Evolutionary conservation across 352 stramenopile species (phyloP), one percentile per base, ranked within the genome.

Genomic region (Globisporangium polare): DNA sequence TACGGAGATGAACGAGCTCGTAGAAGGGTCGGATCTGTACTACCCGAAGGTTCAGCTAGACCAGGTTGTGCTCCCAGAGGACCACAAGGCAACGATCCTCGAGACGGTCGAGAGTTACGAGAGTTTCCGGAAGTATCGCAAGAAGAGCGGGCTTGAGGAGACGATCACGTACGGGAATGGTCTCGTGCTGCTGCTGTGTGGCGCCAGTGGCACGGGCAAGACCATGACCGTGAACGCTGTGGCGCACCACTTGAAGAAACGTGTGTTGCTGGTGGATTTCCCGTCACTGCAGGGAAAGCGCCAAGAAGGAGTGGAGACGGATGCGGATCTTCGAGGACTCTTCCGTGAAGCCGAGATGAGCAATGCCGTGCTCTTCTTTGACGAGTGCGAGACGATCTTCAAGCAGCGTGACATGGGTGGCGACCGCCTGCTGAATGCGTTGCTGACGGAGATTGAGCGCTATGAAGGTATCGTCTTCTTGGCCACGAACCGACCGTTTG

Each of bases 221-320:
- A 96, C 88, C 13, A 96, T 96, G 88, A 95, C 87, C 1, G 88
- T 95, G 31, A 94, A 95, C 53, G 88, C 86, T 35, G 85, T 96
- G 1, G 88, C 86, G 18, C 69, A 93, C 49, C 83, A 94, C 42
- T 60, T 96, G 22, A 83, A 90, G 58, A 96, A 96, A 65, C 84
- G 86, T 58, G 86, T 96, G 53, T 71, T 96, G 41, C 69, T 95
- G n/a, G 84, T 95, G 45, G 88, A 96, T 55, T 96, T 96, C 56
- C 83, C 83, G 7, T 94, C 84, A 9, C 66, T 96, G 29, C 85
- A 92, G 59, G 85, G 85, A 15, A 95, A 93, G 53, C 83, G 72
- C 2, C 77, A 88, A 47, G 83, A 94, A 35, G 81, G 83, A n/a
- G 69, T 77, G 24, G 83, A 94, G 54, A 73, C 71, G 1, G 88